These are phyloP conservation scores for Sarocladium kiliense DNA, from an alignment of 2,329 filamentous ascomycete genomes.

Conservation along the genomic window DNA sequence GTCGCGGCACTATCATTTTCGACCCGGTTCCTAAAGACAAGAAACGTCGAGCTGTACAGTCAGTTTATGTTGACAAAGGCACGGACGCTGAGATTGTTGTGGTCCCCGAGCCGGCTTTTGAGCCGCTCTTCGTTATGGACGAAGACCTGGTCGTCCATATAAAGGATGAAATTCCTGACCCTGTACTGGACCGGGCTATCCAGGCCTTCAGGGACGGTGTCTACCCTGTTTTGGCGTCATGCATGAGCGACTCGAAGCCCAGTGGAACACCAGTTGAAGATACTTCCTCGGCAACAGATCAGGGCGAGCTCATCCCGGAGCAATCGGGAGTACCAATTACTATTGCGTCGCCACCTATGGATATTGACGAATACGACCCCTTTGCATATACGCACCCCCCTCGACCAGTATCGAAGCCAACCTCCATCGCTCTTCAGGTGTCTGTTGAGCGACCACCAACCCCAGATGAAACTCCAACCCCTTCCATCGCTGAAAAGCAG, in stretches of 20 bases:
- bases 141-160: conserved; percentile 56
- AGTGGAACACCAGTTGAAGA: not conserved
- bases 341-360: conserved; percentile 13
- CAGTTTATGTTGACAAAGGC: conserved; percentile 33
- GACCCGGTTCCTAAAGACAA: conserved; percentile 23
- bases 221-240: conserved; percentile 18
- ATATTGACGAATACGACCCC: conserved; percentile 41
- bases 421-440: conserved; percentile 15
- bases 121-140: conserved; percentile 43
- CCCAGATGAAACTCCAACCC: conserved; percentile 37
- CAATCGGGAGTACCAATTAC: not conserved
- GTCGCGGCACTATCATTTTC: conserved; percentile 20
- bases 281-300: not conserved
- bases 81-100: conserved; percentile 27
- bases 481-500: conserved; percentile 22
- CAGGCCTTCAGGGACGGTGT: conserved; percentile 32
- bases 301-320: not conserved
- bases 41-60: conserved; percentile 20
- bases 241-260: not conserved
- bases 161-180: conserved; percentile 35
- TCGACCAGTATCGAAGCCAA: conserved; percentile 18
- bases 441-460: conserved; percentile 33
- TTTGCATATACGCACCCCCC: conserved; percentile 31
- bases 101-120: conserved; percentile 21
- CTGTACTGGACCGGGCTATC: conserved; percentile 41